Evolutionary conservation across 192 early-diverging fungal species (phyloP), one percentile per base, ranked within the genome.

Genomic region (Piromyces sp.): DNA sequence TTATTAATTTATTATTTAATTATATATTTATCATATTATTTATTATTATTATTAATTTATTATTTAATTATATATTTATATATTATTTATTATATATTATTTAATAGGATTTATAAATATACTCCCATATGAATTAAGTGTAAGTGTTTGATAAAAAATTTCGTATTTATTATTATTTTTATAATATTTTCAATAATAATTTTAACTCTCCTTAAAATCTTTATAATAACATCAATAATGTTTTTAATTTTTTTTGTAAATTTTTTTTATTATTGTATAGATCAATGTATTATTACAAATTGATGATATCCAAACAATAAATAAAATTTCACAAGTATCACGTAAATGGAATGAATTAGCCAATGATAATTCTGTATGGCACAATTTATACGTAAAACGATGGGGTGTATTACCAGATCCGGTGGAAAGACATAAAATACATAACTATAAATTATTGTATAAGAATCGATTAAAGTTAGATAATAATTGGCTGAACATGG

Each of bases 291-390:
- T 68, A 68, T 68, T 68, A 28, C 51, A 68, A 68, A 68, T n/a
- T n/a, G 51, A 68, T 68, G 51, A 68, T 68, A 68, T 68, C 4
- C 0, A 11, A 11, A 87, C 91, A 15, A 85, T 95, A n/a, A 83
- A 86, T 30, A 88, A 87, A 30, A 91, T 91, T 33, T 86, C 88
- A 28, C 85, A 87, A 80, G 92, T 95, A 42, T 93, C 91, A 81
- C 85, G 84, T 38, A 86, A 91, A 58, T 95, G 94, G 94, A 88
- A 86, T 80, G 86, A 86, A 80, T 87, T 94, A 30, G 83, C 92
- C 2, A 80, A 82, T 29, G 94, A 95, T 83, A 94, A 94, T 85
- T 88, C 87, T 80, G 85, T 95, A 40, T 96, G 95, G 95, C 85
- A 91, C 79, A 85, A 85, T 51, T 86, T 93, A 80, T 94, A 87